Conservation (phyloP, 2,329 filamentous ascomycete genomes). For the Monascus ruber region DNA sequence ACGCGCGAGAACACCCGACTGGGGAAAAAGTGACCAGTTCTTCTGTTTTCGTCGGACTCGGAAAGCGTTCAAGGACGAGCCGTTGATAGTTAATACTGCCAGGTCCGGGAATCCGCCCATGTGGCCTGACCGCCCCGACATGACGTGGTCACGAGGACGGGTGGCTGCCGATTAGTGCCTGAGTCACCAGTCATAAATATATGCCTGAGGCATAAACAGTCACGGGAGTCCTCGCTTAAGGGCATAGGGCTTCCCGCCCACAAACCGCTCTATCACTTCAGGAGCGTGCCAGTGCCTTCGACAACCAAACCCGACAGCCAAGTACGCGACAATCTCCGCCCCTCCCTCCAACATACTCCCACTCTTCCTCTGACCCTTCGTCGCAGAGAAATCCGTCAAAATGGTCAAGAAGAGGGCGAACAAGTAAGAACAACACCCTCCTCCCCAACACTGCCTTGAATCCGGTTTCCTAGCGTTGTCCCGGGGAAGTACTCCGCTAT, state of each 20-base stretch:
- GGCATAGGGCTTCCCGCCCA: conserved; percentile 26
- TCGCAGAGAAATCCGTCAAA: conserved; percentile 41
- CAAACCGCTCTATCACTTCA: conserved; percentile 22
- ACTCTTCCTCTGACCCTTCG: conserved; percentile 18
- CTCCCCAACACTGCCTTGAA: conserved; percentile 1
- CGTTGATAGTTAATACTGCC: not conserved
- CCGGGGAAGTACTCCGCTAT: too few relatives aligned
- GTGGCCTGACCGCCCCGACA: too few relatives aligned
- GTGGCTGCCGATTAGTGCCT: not conserved
- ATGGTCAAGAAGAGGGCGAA: conserved; percentile 69
- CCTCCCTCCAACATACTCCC: conserved; percentile 7
- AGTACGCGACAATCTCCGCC: conserved; percentile 22
- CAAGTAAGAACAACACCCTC: conserved; percentile 45
- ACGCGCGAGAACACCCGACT: not conserved
- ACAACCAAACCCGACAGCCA: conserved; percentile 30
- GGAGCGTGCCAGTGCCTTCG: conserved; percentile 24
- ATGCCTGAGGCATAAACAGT: conserved; percentile 5
- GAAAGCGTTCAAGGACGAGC: not conserved
- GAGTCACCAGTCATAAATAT: not conserved
- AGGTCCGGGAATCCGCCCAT: too few relatives aligned
- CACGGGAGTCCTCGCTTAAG: conserved; percentile 25
- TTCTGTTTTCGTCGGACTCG: not conserved
- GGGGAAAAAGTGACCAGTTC: not conserved
- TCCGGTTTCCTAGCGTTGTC: too few relatives aligned
- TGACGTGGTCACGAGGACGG: too few relatives aligned